Conservation (phyloP, 768 basidiomycete genomes). For the Favolaschia claudopus region DNA sequence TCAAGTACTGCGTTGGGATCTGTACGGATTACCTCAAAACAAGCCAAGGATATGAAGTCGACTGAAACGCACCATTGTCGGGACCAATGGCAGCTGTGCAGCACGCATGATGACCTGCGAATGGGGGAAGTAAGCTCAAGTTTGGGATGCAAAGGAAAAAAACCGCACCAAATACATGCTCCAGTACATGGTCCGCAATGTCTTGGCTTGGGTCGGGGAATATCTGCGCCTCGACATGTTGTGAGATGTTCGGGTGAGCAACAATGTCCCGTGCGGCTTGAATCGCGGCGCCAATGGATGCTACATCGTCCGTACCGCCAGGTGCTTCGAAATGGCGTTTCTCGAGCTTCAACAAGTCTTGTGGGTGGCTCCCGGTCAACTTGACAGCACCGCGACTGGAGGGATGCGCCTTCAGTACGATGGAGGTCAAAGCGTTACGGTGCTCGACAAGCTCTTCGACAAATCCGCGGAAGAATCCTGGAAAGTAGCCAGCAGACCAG, state of each 20-base stretch:
- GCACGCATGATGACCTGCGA: slow-evolving; percentile 39
- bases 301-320: slow-evolving; percentile 31
- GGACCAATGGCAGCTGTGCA: slow-evolving; percentile 38
- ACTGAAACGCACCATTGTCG: slow-evolving; percentile 27
- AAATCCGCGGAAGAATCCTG: slow-evolving; percentile 37
- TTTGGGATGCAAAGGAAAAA: background rate
- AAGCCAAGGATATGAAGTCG: background rate
- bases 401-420: slow-evolving; percentile 35
- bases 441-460: slow-evolving; percentile 24
- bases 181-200: slow-evolving; percentile 32
- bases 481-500: slow-evolving; percentile 28
- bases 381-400: slow-evolving; percentile 35
- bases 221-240: slow-evolving; percentile 26
- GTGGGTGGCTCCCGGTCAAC: slow-evolving; percentile 36
- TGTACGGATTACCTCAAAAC: slow-evolving; percentile 4
- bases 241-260: slow-evolving; percentile 3
- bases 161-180: slow-evolving; percentile 27
- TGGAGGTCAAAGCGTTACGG: slow-evolving; percentile 32
- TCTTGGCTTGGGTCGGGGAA: slow-evolving; percentile 31
- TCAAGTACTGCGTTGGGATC: slow-evolving; percentile 33
- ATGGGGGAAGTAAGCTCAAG: no score
- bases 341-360: slow-evolving; percentile 35
- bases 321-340: slow-evolving; percentile 36
- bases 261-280: slow-evolving; percentile 30
- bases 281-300: slow-evolving; percentile 33